Conservation (phyloP, 768 basidiomycete species). For the Macrolepiota dolichaula region DNA sequence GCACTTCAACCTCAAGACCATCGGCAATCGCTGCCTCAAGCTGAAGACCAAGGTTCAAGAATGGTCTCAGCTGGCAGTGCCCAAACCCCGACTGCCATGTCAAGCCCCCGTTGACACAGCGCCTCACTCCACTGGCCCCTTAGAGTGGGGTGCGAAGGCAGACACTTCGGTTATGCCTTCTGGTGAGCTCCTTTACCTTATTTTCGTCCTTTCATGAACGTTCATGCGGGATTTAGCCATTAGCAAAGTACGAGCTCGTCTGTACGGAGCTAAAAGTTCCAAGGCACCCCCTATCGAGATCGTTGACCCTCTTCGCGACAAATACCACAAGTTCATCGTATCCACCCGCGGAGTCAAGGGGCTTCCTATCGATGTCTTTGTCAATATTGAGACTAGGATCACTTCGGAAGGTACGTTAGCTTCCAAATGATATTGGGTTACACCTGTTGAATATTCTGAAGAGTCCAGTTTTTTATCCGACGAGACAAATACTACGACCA, state of each 20-base stretch:
- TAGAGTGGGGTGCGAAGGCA: neutral
- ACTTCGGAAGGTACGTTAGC: too few relatives aligned
- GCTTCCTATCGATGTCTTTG: neutral
- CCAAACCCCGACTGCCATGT: neutral
- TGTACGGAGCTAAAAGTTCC: neutral
- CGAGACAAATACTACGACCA: too few relatives aligned
- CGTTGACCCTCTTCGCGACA: neutral
- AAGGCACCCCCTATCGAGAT: neutral
- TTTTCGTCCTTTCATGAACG: neutral
- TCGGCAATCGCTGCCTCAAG: neutral
- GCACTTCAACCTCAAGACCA: neutral
- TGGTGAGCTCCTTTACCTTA: neutral
- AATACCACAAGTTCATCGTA: neutral
- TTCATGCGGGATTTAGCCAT: neutral
- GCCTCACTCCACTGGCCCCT: neutral
- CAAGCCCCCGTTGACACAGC: neutral
- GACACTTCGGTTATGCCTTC: neutral
- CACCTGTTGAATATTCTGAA: too few relatives aligned
- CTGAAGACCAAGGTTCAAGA: neutral
- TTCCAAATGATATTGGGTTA: too few relatives aligned
- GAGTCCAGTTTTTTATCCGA: too few relatives aligned
- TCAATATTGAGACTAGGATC: neutral
- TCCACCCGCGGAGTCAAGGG: neutral
- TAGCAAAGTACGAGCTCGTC: neutral
- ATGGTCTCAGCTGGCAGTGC: neutral